Base-by-base conservation (phyloP, 768 basidiomycete genomes). In the Xerocomus potaroensis region DNA sequence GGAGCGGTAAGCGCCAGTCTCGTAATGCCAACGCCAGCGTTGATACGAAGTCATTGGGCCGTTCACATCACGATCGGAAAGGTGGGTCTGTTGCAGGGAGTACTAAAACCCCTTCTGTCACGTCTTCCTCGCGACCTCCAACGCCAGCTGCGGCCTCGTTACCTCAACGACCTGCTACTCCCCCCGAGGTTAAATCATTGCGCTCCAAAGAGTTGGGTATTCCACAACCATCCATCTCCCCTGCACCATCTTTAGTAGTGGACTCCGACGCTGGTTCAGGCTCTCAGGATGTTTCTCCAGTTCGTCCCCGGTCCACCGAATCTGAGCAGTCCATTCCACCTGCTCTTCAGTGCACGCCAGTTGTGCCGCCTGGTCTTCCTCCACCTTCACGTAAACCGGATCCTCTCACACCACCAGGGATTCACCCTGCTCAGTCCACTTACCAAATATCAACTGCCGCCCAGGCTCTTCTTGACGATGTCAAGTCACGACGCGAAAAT, bases 401-500 rank as follows among this genome's bases (percentile, higher is more conserved):
- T 73, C 76, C 15, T 75, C 79, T 24, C 75, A 76, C 57, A 72
- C 78, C 27, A 69, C 51, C 55, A 16, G 59, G 59, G 32, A 61
- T 64, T 23, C 78, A 55, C 40, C 77, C 47, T 58, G 76, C 52
- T 67, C 83, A 55, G 21, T 56, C 64, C 22, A 78, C 78, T 5
- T 94, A 93, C 64, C 90, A 92, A 58, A 88, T 92, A 74, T 92
- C 91, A 0, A 86, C 74, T 14, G 86, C 90, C 31, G 90, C 88
- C 3, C 84, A 84, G 51, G 88, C 87, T 1, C 73, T 94, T 37
- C 72, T 94, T 37, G 88, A 92, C 47, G 91, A 93, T 55, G 78
- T 94, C 31, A 84, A 81, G 60, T 80, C 80, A 18, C 73, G 90
- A 27, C 77, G 90, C 36, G 86, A 90, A 55, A 73, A 78, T 8